These are phyloP conservation scores for Trichophyton rubrum DNA, from an alignment of 2,329 filamentous ascomycete genomes.

Conservation along the genomic window DNA sequence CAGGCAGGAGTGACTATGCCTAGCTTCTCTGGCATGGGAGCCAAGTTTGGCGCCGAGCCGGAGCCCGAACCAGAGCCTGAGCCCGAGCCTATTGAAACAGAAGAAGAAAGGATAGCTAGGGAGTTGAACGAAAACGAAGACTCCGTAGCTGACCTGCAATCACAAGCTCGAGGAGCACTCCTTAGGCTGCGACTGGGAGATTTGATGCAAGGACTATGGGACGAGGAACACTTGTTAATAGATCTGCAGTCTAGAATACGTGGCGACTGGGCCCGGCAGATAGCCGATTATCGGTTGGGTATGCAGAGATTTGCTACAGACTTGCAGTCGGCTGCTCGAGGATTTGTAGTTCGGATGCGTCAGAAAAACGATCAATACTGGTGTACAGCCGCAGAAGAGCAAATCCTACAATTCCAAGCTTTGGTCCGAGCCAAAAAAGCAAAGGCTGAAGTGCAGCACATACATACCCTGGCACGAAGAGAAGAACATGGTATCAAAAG, in stretches of 20 bases:
- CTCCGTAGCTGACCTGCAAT: constrained; percentile 66
- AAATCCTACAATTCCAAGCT: constrained; percentile 71
- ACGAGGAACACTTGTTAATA: constrained; percentile 62
- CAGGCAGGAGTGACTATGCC: constrained; percentile 93
- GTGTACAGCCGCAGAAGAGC: constrained; percentile 59
- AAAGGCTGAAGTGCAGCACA: constrained; percentile 31
- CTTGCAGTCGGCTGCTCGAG: constrained; percentile 68
- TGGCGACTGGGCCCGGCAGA: constrained; percentile 74
- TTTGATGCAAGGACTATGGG: constrained; percentile 83
- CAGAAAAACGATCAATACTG: constrained; percentile 53
- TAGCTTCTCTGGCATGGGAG: constrained; percentile 93
- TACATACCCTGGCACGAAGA: constrained; percentile 28
- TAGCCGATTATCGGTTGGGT: constrained; percentile 65
- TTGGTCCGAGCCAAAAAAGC: constrained; percentile 50
- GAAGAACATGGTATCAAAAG: constrained; percentile 34
- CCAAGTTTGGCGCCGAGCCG: constrained; percentile 80
- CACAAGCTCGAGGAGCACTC: constrained; percentile 71
- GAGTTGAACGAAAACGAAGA: constrained; percentile 67
- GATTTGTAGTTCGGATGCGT: constrained; percentile 57
- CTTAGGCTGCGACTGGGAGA: constrained; percentile 63
- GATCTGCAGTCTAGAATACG: constrained; percentile 78
- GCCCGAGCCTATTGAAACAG: constrained; percentile 61
- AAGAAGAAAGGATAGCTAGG: constrained; percentile 74
- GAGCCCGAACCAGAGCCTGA: constrained; percentile 59
- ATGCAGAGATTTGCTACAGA: constrained; percentile 71